Conservation (phyloP, 352 stramenopile species). For the Pythium scleroteichum region DNA sequence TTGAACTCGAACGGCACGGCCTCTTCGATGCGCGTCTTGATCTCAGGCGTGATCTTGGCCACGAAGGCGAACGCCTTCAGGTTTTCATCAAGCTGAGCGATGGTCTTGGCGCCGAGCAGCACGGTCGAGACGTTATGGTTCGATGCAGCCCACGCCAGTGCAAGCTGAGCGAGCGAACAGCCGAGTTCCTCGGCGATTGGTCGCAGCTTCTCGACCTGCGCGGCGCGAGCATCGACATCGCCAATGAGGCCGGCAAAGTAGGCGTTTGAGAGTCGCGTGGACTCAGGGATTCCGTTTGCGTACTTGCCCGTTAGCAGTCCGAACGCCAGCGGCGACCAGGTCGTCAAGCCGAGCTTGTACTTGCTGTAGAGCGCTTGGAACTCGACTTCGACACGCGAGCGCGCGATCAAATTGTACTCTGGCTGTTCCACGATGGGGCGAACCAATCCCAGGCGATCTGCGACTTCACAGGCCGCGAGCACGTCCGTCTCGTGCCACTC, state of each 20-base stretch:
- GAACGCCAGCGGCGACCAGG: slow-evolving; percentile 49
- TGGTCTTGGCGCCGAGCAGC: background rate
- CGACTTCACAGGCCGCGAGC: slow-evolving; percentile 40
- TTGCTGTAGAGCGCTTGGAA: slow-evolving; percentile 42
- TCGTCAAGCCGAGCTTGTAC: slow-evolving; percentile 46
- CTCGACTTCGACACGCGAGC: slow-evolving; percentile 40
- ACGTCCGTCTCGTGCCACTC: slow-evolving; percentile 55
- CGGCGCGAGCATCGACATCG: slow-evolving; percentile 12
- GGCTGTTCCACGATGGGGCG: slow-evolving; percentile 44
- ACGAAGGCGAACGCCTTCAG: slow-evolving; percentile 30
- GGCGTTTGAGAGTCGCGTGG: slow-evolving; percentile 25
- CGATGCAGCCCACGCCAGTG: background rate
- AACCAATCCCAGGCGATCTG: slow-evolving; percentile 34
- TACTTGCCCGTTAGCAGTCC: slow-evolving; percentile 80
- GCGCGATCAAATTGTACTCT: slow-evolving; percentile 58
- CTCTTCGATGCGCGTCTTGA: slow-evolving; percentile 47
- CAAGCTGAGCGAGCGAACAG: background rate
- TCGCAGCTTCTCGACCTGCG: slow-evolving; percentile 16
- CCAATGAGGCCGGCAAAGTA: slow-evolving; percentile 22
- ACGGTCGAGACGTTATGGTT: background rate
- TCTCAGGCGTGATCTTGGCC: slow-evolving; percentile 43
- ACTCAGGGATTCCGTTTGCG: slow-evolving; percentile 61
- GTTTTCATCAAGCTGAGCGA: background rate
- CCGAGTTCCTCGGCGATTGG: background rate
- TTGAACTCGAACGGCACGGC: slow-evolving; percentile 35